These are phyloP conservation scores for Perkinsus marinus DNA, from an alignment of 169 alveolate genomes.

Conservation along the genomic window DNA sequence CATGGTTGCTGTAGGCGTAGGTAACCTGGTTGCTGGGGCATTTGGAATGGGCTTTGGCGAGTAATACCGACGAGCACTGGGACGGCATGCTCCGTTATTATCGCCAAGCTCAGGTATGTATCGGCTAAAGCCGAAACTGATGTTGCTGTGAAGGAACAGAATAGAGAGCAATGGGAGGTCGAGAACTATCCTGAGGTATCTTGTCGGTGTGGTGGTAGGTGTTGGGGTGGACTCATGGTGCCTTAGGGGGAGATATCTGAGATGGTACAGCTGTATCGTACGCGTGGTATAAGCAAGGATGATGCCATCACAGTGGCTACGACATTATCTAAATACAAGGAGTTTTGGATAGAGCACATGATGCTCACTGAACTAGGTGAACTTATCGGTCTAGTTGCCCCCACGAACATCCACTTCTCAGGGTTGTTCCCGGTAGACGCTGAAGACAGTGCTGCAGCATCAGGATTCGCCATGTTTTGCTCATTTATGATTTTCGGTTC, in stretches of 20 bases:
- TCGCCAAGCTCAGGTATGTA: neutral
- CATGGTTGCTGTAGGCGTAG: neutral
- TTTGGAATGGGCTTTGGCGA: conserved; percentile 4
- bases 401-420: no score
- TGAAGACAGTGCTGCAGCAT: neutral
- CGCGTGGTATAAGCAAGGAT: neutral
- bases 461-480: neutral
- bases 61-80: no score
- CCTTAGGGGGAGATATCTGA: conserved; percentile 1
- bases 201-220: no score
- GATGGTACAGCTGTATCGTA: conserved; percentile 1
- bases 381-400: no score
- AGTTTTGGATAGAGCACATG: conserved; percentile 10
- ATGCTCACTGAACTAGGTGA: neutral
- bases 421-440: neutral
- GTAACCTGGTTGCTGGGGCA: conserved; percentile 2
- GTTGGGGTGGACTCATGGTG: neutral
- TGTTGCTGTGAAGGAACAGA: neutral
- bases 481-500: neutral
- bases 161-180: conserved; percentile 4
- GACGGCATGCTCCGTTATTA: no score
- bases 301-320: neutral
- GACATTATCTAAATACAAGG: neutral
- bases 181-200: conserved; percentile 6
- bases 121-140: neutral